Percentiles rank a stretch among this genome's conserved stretches.
Conservation (phyloP, 345 rosid genomes). For the Sisymbrium altissimum region DNA sequence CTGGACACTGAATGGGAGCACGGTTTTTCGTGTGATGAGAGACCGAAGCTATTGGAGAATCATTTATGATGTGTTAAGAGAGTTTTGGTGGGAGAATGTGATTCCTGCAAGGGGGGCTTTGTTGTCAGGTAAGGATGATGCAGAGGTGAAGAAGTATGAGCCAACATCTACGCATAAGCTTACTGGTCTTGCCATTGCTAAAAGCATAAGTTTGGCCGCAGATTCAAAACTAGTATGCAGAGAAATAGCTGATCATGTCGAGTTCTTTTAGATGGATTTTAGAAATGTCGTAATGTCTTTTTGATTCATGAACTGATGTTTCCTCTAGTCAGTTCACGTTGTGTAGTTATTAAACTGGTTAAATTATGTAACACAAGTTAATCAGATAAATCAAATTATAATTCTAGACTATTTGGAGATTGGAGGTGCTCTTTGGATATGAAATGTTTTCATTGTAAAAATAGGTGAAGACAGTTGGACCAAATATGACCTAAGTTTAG, state of each 20-base stretch:
- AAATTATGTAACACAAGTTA: not conserved
- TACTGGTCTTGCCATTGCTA: slow-evolving; percentile 61
- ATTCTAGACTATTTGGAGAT: not conserved
- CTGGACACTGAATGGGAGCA: slow-evolving; percentile 92
- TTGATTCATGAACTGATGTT: too few species aligned
- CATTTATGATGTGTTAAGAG: slow-evolving; percentile 58
- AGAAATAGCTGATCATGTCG: slow-evolving; percentile 84
- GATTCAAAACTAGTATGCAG: slow-evolving; percentile 63
- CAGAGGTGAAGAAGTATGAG: slow-evolving; percentile 47
- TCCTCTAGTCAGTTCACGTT: not conserved
- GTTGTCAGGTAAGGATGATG: slow-evolving; percentile 40
- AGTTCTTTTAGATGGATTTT: slow-evolving; percentile 54
- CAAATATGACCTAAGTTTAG: not conserved
- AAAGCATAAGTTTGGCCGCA: slow-evolving; percentile 63
- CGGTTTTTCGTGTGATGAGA: slow-evolving; percentile 64
- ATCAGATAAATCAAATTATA: not conserved
- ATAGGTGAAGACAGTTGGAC: slow-evolving; percentile 11
- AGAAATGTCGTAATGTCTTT: too few species aligned
- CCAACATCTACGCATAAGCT: slow-evolving; percentile 66
- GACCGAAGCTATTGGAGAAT: slow-evolving; percentile 69
- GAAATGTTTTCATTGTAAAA: not conserved
- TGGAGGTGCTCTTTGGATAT: not conserved
- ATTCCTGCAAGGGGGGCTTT: slow-evolving; percentile 77
- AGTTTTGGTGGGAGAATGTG: slow-evolving; percentile 93
- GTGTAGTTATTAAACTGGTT: slow-evolving; percentile 5